These are phyloP conservation scores for Kregervanrija fluxuum DNA, from an alignment of 805 yeast species.

Conservation along the genomic window DNA sequence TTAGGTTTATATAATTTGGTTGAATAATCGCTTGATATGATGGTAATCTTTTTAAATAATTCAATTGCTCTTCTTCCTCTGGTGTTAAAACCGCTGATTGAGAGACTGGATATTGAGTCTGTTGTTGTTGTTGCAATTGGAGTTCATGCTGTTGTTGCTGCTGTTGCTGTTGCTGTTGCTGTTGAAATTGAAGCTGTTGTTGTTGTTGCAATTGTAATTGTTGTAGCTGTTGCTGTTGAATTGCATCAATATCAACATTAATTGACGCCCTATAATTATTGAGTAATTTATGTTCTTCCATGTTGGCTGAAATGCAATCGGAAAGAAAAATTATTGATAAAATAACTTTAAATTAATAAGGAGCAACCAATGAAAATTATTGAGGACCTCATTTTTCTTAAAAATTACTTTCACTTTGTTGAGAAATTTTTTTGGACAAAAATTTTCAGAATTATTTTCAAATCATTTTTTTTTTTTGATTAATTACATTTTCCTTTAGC, in stretches of 20 bases:
- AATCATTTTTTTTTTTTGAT: not conserved
- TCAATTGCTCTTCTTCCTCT: slow-evolving; percentile 25
- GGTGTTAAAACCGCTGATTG: slow-evolving; percentile 8
- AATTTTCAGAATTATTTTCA: not conserved
- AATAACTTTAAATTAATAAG: too few relatives aligned
- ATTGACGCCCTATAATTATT: slow-evolving; percentile 1
- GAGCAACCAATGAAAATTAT: too few relatives aligned
- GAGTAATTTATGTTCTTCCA: not conserved
- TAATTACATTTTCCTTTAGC: not conserved
- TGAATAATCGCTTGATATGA: slow-evolving; percentile 31
- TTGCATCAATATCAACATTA: too few relatives aligned
- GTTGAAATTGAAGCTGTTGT: slow-evolving; percentile 4
- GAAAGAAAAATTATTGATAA: not conserved
- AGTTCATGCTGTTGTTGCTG: slow-evolving; percentile 1
- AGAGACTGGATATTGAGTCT: not conserved
- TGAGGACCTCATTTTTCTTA: not conserved
- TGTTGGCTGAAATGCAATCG: not conserved
- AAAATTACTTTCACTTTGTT: not conserved
- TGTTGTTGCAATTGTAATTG: slow-evolving; percentile 5
- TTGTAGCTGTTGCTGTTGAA: slow-evolving; percentile 2
- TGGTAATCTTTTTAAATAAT: slow-evolving; percentile 26
- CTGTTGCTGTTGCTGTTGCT: slow-evolving; percentile 1
- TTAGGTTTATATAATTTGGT: slow-evolving; percentile 23
- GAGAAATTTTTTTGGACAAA: not conserved
- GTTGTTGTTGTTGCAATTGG: slow-evolving; percentile 4